Evolutionary conservation across 306 rosid genomes (phyloP).

Genomic region (Abrus pulchellus): DNA sequence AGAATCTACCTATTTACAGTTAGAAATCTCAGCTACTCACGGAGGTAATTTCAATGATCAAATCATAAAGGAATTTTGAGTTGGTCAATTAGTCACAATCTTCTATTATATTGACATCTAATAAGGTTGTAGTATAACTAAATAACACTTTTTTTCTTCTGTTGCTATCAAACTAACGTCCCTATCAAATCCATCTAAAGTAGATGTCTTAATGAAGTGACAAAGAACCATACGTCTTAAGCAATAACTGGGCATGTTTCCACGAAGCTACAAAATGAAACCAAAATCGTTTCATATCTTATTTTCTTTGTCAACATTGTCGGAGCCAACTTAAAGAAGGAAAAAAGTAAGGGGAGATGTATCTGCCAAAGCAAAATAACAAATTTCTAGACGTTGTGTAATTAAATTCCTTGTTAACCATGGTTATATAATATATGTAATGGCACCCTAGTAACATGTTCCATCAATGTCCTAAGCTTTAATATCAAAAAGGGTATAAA

Average conservation of each 20-base stretch:
- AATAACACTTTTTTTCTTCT: neutral
- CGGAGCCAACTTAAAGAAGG: slow-evolving; percentile 3
- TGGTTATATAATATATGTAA: neutral
- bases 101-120: neutral
- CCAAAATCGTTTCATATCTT: slow-evolving; percentile 10
- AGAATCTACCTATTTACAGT: slow-evolving; percentile 5
- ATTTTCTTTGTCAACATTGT: slow-evolving; percentile 34
- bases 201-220: slow-evolving; percentile 34
- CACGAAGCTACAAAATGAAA: slow-evolving; percentile 32
- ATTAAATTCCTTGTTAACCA: neutral
- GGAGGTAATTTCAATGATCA: neutral
- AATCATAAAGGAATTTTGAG: neutral
- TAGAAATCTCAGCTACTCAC: slow-evolving; percentile 4
- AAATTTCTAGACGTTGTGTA: neutral
- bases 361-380: neutral
- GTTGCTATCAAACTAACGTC: neutral
- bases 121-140: neutral
- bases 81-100: neutral
- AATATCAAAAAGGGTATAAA: slow-evolving; percentile 1
- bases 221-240: slow-evolving; percentile 10
- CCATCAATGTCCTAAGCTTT: neutral
- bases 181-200: slow-evolving; percentile 13
- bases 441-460: slow-evolving; percentile 2
- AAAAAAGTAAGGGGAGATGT: slow-evolving; percentile 2
- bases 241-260: neutral